phyloP scores from a whole-genome alignment of 257 asterid genomes.

The Solanum arcanum region DNA sequence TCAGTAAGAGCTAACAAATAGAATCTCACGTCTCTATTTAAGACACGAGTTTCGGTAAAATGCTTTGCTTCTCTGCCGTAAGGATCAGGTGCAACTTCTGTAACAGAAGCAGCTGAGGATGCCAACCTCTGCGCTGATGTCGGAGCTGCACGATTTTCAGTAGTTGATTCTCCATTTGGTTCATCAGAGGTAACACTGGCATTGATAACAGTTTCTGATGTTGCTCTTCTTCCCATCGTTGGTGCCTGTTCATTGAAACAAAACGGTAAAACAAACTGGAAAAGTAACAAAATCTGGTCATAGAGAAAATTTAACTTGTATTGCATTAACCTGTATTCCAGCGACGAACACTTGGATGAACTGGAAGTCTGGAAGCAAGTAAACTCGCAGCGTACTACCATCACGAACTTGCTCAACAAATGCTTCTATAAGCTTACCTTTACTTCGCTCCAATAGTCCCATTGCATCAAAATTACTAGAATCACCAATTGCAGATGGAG shows the following conservation, averaged over 20 bases:
- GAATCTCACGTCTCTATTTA: conserved; percentile 79
- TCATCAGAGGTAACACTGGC: conserved; percentile 38
- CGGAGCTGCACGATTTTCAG: conserved; percentile 51
- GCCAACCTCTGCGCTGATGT: conserved; percentile 93
- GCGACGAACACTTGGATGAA: conserved; percentile 88
- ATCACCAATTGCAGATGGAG: conserved; percentile 84
- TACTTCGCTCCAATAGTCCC: conserved; percentile 64
- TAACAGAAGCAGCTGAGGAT: conserved; percentile 42
- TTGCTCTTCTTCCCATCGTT: conserved; percentile 77
- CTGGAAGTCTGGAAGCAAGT: conserved; percentile 86
- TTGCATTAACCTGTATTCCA: conserved; percentile 65
- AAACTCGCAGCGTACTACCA: conserved; percentile 91
- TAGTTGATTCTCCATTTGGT: conserved; percentile 56
- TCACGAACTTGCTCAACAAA: conserved; percentile 90
- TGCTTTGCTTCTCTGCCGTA: conserved; percentile 96
- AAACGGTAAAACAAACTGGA: background rate
- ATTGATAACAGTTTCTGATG: conserved; percentile 34
- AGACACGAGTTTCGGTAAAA: conserved; percentile 84
- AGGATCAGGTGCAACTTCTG: conserved; percentile 76
- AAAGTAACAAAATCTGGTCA: background rate
- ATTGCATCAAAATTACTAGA: conserved; percentile 64
- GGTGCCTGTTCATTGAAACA: conserved; percentile 52
- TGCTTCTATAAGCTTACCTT: conserved; percentile 91
- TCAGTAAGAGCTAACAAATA: background rate
- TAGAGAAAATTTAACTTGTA: background rate